phyloP scores from a whole-genome alignment of 768 basidiomycete species.

The Boletus bicolor region DNA sequence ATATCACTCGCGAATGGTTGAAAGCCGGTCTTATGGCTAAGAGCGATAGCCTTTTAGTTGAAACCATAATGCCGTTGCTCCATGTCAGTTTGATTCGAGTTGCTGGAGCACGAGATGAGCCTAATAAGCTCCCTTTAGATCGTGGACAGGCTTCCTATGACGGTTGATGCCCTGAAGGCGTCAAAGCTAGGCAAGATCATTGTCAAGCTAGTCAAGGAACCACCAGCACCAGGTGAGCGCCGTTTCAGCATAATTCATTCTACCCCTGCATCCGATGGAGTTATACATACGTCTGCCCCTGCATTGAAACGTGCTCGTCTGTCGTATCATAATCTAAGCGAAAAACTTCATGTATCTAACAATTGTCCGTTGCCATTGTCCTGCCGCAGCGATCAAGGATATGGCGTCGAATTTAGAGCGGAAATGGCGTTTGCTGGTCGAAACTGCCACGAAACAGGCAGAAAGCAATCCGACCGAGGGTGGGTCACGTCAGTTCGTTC shows the following conservation, averaged over 20 bases:
- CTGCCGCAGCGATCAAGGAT: constrained; percentile 79
- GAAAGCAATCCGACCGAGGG: constrained; percentile 56
- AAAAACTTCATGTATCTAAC: constrained; percentile 65
- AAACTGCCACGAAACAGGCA: constrained; percentile 44
- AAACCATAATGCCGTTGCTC: constrained; percentile 83
- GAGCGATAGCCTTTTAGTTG: constrained; percentile 51
- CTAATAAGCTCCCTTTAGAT: constrained; percentile 43
- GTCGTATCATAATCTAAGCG: constrained; percentile 33
- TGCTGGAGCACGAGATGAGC: constrained; percentile 6
- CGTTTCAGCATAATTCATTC: constrained; percentile 14
- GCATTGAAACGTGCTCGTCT: constrained; percentile 30
- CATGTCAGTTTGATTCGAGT: constrained; percentile 58
- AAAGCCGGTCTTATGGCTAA: constrained; percentile 63
- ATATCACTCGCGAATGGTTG: constrained; percentile 79
- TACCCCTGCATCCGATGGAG: constrained; percentile 23
- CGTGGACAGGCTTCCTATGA: constrained; percentile 79
- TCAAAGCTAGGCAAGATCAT: constrained; percentile 81
- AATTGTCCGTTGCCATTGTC: constrained; percentile 40
- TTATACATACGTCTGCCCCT: constrained; percentile 29
- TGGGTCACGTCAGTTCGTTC: constrained; percentile 59
- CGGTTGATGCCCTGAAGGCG: constrained; percentile 60
- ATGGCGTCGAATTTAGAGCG: constrained; percentile 87
- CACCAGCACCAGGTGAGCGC: constrained; percentile 76
- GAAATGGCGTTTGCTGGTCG: constrained; percentile 71
- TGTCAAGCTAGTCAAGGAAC: constrained; percentile 71